Percentiles rank a stretch among this genome's conserved stretches.
phyloP scores from a whole-genome alignment of 768 basidiomycete species.

The Amanita pseudoporphyria region DNA sequence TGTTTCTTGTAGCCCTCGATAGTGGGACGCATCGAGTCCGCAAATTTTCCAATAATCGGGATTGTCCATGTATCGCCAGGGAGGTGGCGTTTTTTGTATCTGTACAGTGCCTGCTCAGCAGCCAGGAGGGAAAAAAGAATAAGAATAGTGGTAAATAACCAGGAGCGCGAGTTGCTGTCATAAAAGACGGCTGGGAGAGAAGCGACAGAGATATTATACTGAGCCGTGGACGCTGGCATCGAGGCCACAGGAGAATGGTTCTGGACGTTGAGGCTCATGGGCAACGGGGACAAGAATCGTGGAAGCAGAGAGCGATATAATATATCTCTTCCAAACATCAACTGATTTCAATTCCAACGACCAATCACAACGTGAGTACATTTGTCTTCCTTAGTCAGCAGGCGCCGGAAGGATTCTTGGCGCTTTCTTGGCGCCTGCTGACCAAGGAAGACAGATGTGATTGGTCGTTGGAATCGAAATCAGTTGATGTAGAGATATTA shows the following conservation, averaged over 20 bases:
- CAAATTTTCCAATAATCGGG: constrained; percentile 95
- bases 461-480: constrained; percentile 29
- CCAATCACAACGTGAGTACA: constrained; percentile 25
- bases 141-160: constrained; percentile 63
- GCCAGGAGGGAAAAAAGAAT: constrained; percentile 67
- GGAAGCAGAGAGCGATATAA: constrained; percentile 6
- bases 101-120: constrained; percentile 83
- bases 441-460: constrained; percentile 15
- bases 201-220: constrained; percentile 38
- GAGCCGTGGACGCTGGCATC: constrained; percentile 35
- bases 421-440: neutral
- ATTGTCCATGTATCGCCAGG: constrained; percentile 91
- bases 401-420: too few species aligned
- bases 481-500: constrained; percentile 24
- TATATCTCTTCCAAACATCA: constrained; percentile 23
- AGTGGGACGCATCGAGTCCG: constrained; percentile 84
- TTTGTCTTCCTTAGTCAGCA: constrained; percentile 2
- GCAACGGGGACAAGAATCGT: constrained; percentile 17
- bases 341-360: constrained; percentile 23
- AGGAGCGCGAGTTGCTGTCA: constrained; percentile 27
- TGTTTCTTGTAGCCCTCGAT: constrained; percentile 88
- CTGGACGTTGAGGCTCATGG: constrained; percentile 24
- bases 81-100: constrained; percentile 80
- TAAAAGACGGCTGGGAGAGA: constrained; percentile 31
- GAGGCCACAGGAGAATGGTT: constrained; percentile 29